Base-by-base conservation (phyloP, 441 rosid species). In the Euphorbia corollata region DNA sequence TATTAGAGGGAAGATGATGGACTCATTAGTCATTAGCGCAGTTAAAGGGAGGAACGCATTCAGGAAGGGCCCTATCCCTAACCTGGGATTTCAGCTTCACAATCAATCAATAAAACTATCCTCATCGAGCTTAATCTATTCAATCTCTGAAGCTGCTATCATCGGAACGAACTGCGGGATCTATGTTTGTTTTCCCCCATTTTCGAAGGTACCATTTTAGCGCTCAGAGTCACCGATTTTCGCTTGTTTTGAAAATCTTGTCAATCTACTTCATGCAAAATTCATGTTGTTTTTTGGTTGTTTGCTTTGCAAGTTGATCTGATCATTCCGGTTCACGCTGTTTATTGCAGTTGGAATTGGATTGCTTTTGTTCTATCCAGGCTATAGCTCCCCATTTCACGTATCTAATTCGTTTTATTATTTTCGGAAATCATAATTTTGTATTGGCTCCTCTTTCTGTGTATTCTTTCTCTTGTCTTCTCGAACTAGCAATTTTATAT, bases 271-370 rank as follows among this genome's bases (percentile, higher is more conserved):
- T 59, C 27, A 19, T 27, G 63, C 63, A 7, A 54, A 9, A 5
- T n/a, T 13, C 13, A 16, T 24, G 7, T 9, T 5, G 18, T 23
- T 16, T 9, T 24, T 7, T 41, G 38, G 41, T 41, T 30, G n/a
- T 32, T 50, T 19, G 48, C 43, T 32, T 64, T 59, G 48, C 23
- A 3, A 59, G 64, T 22, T 59, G 71, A 68, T 68, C 54, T 59
- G 64, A 47, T 32, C 38, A 47, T 32, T 48, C 41, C 30, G 47
- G 36, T 64, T 45, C 20, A 45, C 10, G 43, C 23, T 9, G 11
- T 32, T 39, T 32, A 32, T 59, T 47, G 64, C 63, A 45, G 64
- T 68, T 38, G 59, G 32, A 53, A 36, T 65, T 66, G 69, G 61
- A 66, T 66, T 51, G 36, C 45, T 18, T 18, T 34, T 47, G 8